Base-by-base conservation (phyloP, 352 stramenopile species). In the Pythium rishiriense region DNA sequence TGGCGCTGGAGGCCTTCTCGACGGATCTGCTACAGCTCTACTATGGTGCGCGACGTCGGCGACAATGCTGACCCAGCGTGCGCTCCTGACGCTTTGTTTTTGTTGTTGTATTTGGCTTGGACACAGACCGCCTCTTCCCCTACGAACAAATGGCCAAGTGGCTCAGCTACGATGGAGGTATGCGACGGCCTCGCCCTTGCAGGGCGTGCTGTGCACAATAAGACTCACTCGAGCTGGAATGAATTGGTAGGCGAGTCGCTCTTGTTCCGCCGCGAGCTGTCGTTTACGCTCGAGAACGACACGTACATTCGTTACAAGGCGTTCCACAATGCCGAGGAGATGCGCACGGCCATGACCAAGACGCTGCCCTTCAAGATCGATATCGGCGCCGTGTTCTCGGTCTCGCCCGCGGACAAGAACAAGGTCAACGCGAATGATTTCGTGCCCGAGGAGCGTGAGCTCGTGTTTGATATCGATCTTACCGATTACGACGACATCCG, bases 391-490 rank as follows among this genome's bases (percentile, higher is more conserved):
- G 91, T 99, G 2, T 99, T 89, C 75, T 90, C 81, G 3, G 82
- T 94, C 6, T 94, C 87, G 4, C 87, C 87, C 0, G 76, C 77
- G 9, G 87, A 96, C 64, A 94, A 96, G 37, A 85, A 83, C 72
- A 96, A 96, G 41, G 85, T 96, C 21, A 93, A 87, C 42, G 73
- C 81, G 17, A 78, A 72, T 17, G 77, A 94, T 50, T 99, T 99
- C 66, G 71, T 85, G 26, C 89, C 97, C 0, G 83, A 97, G 21
- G 87, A 99, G 68, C 87, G 98, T 28, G 98, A 99, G 74, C 88
- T 99, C 17, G 97, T 99, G 29, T 99, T 99, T 72, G 98, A 99
- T 96, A 98, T 99, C 69, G 98, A 99, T 97, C 77, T 99, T 11
- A 99, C 97, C 0, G 98, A 99, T 79, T 99, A 99, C 88, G 97